A percentile compares a stretch with the other conserved stretches of the same genome.
phyloP scores from a whole-genome alignment of 2,329 filamentous ascomycete species.

The Aspergillus intermedius region DNA sequence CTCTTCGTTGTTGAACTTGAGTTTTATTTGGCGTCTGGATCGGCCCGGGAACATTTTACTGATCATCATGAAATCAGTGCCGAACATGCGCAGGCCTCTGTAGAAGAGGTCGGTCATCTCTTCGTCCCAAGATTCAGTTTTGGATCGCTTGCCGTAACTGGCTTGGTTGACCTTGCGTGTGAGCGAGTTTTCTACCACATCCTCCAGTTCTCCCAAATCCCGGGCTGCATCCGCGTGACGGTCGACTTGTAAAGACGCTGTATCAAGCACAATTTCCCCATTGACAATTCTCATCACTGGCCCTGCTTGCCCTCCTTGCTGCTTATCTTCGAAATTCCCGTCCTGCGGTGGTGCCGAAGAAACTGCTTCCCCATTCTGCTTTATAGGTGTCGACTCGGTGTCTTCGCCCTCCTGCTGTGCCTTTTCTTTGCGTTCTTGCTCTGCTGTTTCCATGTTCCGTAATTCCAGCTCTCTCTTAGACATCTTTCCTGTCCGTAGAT shows the following conservation, averaged over 20 bases:
- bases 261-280: slow-evolving; percentile 51
- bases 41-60: slow-evolving; percentile 55
- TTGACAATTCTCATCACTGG: slow-evolving; percentile 51
- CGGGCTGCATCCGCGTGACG: slow-evolving; percentile 48
- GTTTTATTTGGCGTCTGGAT: slow-evolving; percentile 56
- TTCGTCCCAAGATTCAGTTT: slow-evolving; percentile 51
- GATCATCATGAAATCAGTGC: slow-evolving; percentile 60
- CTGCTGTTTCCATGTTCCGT: slow-evolving; percentile 51
- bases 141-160: slow-evolving; percentile 45
- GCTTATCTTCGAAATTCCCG: slow-evolving; percentile 16
- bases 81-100: slow-evolving; percentile 56
- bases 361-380: slow-evolving; percentile 21
- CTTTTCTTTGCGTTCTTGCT: slow-evolving; percentile 41
- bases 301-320: slow-evolving; percentile 35
- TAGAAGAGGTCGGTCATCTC: slow-evolving; percentile 57
- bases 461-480: slow-evolving; percentile 54
- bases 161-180: slow-evolving; percentile 42
- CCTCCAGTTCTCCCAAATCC: slow-evolving; percentile 41
- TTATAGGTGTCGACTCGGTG: slow-evolving; percentile 14
- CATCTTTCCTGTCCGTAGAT: slow-evolving; percentile 48
- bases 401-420: slow-evolving; percentile 28
- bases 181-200: slow-evolving; percentile 41
- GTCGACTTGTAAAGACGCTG: slow-evolving; percentile 48
- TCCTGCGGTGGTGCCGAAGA: slow-evolving; percentile 15
- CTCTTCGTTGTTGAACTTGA: slow-evolving; percentile 59